Evolutionary conservation across 495 filamentous ascomycete genomes (phyloP).

Genomic region (Penicillium atrosanguineum): DNA sequence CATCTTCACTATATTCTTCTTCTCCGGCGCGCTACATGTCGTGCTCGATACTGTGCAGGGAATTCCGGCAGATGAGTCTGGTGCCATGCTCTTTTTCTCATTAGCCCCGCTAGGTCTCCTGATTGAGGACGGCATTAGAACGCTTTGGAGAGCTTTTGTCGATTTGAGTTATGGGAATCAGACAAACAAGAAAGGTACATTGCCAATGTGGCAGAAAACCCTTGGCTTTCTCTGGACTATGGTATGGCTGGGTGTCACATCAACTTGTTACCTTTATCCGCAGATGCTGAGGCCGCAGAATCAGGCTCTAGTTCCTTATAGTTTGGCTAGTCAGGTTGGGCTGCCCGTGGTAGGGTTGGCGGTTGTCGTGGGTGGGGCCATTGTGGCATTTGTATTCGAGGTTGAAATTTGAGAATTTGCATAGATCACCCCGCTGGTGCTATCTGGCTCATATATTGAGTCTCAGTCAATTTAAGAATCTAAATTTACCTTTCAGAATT

Average conservation of each 20-base stretch:
- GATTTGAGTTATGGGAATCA: background rate
- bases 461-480: too few relatives aligned
- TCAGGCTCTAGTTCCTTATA: slow-evolving; percentile 15
- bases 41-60: slow-evolving; percentile 30
- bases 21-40: slow-evolving; percentile 32
- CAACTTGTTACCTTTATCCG: slow-evolving; percentile 23
- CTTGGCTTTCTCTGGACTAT: slow-evolving; percentile 16
- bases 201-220: slow-evolving; percentile 2
- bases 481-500: too few relatives aligned
- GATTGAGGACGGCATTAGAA: background rate
- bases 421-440: background rate
- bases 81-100: background rate
- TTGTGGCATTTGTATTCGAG: background rate
- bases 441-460: too few relatives aligned
- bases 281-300: slow-evolving; percentile 18
- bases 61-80: slow-evolving; percentile 19
- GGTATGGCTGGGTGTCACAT: slow-evolving; percentile 19
- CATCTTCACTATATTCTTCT: slow-evolving; percentile 29
- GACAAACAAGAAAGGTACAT: background rate
- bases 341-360: background rate
- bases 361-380: background rate
- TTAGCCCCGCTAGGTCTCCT: background rate
- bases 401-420: background rate
- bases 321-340: background rate
- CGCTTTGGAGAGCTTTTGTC: background rate